Evolutionary conservation across 2,329 filamentous ascomycete genomes (phyloP).

Genomic region (Berkeleyomyces basicola): DNA sequence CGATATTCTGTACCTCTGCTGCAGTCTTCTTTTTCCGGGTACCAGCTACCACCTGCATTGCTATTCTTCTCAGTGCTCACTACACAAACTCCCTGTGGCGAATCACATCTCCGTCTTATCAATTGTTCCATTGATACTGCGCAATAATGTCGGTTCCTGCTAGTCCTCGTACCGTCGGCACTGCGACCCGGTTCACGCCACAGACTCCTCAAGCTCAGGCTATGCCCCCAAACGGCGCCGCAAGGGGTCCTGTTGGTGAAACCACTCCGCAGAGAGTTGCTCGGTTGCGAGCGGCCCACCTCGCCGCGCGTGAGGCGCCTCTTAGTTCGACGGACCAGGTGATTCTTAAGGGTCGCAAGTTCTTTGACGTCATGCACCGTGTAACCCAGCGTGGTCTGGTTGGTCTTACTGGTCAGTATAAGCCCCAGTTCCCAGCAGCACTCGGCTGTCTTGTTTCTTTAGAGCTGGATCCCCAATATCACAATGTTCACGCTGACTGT

Average conservation of each 20-base stretch:
- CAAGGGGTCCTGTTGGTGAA: constrained; percentile 28
- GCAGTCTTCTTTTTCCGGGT: not conserved
- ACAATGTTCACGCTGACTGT: not conserved
- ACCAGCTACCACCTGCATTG: not conserved
- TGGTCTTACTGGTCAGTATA: constrained; percentile 36
- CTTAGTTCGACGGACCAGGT: constrained; percentile 36
- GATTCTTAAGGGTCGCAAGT: constrained; percentile 30
- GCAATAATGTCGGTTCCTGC: constrained; percentile 26
- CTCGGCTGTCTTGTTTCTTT: too few species aligned
- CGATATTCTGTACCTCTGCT: not conserved
- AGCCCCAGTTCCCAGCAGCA: not conserved
- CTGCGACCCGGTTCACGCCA: constrained; percentile 55
- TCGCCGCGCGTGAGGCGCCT: constrained; percentile 45
- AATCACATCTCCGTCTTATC: not conserved
- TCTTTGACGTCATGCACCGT: constrained; percentile 40
- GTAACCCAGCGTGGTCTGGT: constrained; percentile 38
- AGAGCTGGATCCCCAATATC: not conserved
- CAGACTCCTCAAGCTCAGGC: constrained; percentile 46
- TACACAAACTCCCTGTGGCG: not conserved
- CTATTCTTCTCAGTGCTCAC: not conserved
- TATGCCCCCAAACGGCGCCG: constrained; percentile 30
- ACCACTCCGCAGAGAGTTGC: constrained; percentile 54
- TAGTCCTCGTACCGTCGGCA: constrained; percentile 52
- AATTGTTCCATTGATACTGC: not conserved
- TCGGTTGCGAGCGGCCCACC: constrained; percentile 49